phyloP scores from a whole-genome alignment of 2,329 filamentous ascomycete species.

The Fusarium caatingaense region DNA sequence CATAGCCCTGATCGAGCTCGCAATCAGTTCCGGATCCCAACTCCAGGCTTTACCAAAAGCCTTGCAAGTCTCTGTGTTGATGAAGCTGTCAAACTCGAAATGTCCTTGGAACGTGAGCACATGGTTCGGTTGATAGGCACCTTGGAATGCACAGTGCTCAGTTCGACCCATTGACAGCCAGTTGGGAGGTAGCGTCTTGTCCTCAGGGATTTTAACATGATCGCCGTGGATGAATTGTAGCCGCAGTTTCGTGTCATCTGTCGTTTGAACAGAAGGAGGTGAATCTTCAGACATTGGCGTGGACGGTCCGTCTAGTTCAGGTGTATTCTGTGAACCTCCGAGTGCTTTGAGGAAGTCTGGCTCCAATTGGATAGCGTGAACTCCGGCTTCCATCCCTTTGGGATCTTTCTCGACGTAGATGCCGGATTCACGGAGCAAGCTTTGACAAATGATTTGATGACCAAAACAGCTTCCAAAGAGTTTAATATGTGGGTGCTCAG shows the following conservation, averaged over 20 bases:
- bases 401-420: constrained; percentile 4
- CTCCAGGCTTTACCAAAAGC: background rate
- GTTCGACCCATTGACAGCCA: constrained; percentile 4
- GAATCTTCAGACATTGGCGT: background rate
- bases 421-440: background rate
- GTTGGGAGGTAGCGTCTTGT: background rate
- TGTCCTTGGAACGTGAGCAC: constrained; percentile 5
- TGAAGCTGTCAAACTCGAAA: constrained; percentile 1
- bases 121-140: background rate
- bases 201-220: background rate
- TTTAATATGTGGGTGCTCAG: background rate
- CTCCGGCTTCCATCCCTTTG: background rate
- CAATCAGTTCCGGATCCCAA: background rate
- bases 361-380: background rate
- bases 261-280: background rate
- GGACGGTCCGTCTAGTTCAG: background rate
- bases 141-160: constrained; percentile 4
- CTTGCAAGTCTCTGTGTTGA: constrained; percentile 1
- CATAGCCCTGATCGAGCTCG: background rate
- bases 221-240: constrained; percentile 3
- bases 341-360: background rate
- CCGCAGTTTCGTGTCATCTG: background rate
- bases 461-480: constrained; percentile 1
- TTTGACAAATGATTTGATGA: constrained; percentile 2
- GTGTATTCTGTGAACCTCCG: background rate